These are phyloP conservation scores for Hanseniaspora guilliermondii DNA, from an alignment of 805 yeast species.

Conservation along the genomic window DNA sequence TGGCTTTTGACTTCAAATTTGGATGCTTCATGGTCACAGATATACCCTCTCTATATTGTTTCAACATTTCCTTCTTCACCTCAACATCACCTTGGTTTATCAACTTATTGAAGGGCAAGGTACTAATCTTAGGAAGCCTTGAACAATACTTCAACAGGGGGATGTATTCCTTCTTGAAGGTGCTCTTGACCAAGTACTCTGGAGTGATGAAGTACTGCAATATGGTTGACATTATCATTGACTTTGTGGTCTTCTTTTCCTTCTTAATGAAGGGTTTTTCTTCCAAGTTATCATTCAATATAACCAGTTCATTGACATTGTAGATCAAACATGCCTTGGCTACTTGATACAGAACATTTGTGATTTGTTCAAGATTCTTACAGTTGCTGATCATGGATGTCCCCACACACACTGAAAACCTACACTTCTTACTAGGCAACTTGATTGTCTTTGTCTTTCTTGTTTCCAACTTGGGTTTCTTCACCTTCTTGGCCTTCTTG, in stretches of 20 bases:
- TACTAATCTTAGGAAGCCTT: conserved; percentile 57
- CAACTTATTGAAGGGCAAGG: conserved; percentile 58
- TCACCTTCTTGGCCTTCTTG: background rate
- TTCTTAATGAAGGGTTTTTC: conserved; percentile 12
- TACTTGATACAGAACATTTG: conserved; percentile 61
- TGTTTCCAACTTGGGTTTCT: background rate
- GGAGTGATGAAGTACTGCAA: conserved; percentile 79
- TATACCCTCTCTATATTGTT: conserved; percentile 46
- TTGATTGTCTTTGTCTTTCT: conserved; percentile 10
- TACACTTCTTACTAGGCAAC: conserved; percentile 18
- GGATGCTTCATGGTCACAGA: conserved; percentile 33
- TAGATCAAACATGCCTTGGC: conserved; percentile 62
- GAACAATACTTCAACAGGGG: conserved; percentile 50
- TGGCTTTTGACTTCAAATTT: conserved; percentile 27
- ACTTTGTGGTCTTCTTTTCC: conserved; percentile 23
- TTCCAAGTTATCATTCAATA: conserved; percentile 37
- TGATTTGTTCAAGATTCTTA: conserved; percentile 56
- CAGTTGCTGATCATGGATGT: conserved; percentile 53
- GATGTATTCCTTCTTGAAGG: conserved; percentile 39
- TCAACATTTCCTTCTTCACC: conserved; percentile 24
- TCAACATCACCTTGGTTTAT: conserved; percentile 26
- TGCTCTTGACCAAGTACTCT: conserved; percentile 55
- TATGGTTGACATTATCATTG: conserved; percentile 51
- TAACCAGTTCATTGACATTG: conserved; percentile 60
- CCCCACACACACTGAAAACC: conserved; percentile 60